phyloP scores from a whole-genome alignment of 352 stramenopile species.

The Globisporangium parvum region DNA sequence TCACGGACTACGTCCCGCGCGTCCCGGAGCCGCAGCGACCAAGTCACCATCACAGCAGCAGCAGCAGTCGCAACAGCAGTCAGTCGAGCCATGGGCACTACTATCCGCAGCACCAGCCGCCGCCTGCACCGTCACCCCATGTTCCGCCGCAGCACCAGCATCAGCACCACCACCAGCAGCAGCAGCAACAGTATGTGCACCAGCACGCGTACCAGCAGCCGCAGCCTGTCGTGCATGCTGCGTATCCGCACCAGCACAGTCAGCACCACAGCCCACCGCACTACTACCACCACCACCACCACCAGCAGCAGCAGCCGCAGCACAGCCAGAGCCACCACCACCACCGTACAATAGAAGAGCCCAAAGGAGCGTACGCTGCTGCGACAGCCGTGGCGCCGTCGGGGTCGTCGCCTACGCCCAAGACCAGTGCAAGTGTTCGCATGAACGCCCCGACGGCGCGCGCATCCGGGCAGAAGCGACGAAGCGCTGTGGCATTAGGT shows the following conservation, averaged over 20 bases:
- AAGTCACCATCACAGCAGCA: constrained; percentile 22
- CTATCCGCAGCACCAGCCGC: neutral
- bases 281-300: constrained; percentile 9
- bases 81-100: neutral
- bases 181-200: constrained; percentile 13
- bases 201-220: constrained; percentile 10
- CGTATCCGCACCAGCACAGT: constrained; percentile 10
- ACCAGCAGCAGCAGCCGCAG: constrained; percentile 9
- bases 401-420: constrained; percentile 6
- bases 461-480: constrained; percentile 69
- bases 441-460: constrained; percentile 26
- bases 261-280: constrained; percentile 2
- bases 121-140: neutral
- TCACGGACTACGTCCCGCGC: constrained; percentile 54
- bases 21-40: constrained; percentile 11
- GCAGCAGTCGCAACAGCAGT: constrained; percentile 16
- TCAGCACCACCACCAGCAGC: constrained; percentile 13
- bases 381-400: neutral
- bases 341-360: constrained; percentile 38
- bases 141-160: constrained; percentile 13
- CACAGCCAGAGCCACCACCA: constrained; percentile 14
- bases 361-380: constrained; percentile 9
- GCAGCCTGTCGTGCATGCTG: constrained; percentile 1
- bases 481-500: constrained; percentile 68
- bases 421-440: constrained; percentile 29